Percentiles rank a stretch among this genome's conserved stretches.
phyloP scores from a whole-genome alignment of 495 filamentous ascomycete species.

The Penicillium alfredii region DNA sequence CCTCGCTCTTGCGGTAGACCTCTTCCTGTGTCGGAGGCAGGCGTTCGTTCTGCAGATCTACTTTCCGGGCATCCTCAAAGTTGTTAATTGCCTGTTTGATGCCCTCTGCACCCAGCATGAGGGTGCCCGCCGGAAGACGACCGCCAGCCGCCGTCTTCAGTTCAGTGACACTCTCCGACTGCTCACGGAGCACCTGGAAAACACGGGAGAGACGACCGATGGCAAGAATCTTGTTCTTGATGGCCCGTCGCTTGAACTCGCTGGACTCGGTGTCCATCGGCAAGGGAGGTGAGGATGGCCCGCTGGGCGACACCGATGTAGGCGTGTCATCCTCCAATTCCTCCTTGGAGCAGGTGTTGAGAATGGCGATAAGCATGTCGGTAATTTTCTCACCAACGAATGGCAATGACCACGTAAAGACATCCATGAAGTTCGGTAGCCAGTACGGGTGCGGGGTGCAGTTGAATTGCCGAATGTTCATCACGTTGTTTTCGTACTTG shows the following conservation, averaged over 20 bases:
- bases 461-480: slow-evolving; percentile 99
- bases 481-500: slow-evolving; percentile 99
- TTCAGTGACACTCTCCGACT: slow-evolving; percentile 93
- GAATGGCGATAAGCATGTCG: slow-evolving; percentile 97
- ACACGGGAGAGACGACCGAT: slow-evolving; percentile 95
- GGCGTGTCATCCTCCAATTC: slow-evolving; percentile 83
- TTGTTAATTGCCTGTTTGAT: slow-evolving; percentile 98
- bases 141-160: slow-evolving; percentile 95
- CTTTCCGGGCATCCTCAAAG: slow-evolving; percentile 97
- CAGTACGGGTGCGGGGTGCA: slow-evolving; percentile 99
- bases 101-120: slow-evolving; percentile 96
- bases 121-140: slow-evolving; percentile 85
- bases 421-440: slow-evolving; percentile 99
- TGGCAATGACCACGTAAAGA: slow-evolving; percentile 97
- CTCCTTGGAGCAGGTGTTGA: slow-evolving; percentile 96
- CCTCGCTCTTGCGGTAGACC: slow-evolving; percentile 69
- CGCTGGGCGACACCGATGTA: slow-evolving; percentile 51
- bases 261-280: slow-evolving; percentile 71
- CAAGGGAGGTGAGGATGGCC: slow-evolving; percentile 64
- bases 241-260: slow-evolving; percentile 88
- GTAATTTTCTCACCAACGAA: slow-evolving; percentile 99
- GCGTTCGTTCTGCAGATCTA: slow-evolving; percentile 93
- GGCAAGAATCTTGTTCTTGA: slow-evolving; percentile 99
- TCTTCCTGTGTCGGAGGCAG: slow-evolving; percentile 91
- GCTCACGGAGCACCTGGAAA: slow-evolving; percentile 96